Percentiles rank a stretch among this genome's conserved stretches.
Conservation (phyloP, 495 filamentous ascomycete species). For the Aspergillus conjunctus region DNA sequence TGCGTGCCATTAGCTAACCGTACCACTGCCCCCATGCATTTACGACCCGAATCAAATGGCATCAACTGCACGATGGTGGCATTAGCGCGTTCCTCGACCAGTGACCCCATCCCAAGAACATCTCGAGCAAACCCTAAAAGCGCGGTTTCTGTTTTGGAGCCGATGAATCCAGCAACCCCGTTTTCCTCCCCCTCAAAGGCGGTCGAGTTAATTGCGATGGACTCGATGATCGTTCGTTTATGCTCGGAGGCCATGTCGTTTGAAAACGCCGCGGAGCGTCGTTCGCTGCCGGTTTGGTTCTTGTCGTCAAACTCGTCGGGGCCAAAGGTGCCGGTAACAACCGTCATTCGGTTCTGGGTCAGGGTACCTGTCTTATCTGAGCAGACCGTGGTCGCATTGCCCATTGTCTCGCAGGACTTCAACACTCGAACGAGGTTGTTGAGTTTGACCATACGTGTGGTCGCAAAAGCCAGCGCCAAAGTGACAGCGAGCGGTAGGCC, state of each 20-base stretch:
- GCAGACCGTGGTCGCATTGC: conserved; percentile 87
- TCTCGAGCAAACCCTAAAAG: conserved; percentile 68
- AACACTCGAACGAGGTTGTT: conserved; percentile 65
- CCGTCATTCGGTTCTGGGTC: conserved; percentile 81
- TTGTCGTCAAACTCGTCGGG: conserved; percentile 20
- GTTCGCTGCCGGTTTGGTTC: conserved; percentile 17
- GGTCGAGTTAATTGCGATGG: conserved; percentile 74
- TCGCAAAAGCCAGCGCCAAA: conserved; percentile 55
- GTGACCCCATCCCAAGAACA: conserved; percentile 64
- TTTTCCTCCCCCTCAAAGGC: conserved; percentile 73
- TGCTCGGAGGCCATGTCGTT: conserved; percentile 21
- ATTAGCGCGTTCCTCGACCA: conserved; percentile 64
- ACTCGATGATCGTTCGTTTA: conserved; percentile 54
- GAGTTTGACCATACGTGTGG: conserved; percentile 61
- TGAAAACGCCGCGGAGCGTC: conserved; percentile 9
- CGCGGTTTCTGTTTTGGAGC: conserved; percentile 79
- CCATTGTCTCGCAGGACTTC: conserved; percentile 75
- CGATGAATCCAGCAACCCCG: conserved; percentile 61
- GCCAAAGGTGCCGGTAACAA: conserved; percentile 69
- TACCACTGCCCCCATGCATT: conserved; percentile 73
- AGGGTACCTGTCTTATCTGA: conserved; percentile 82
- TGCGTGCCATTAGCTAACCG: conserved; percentile 56
- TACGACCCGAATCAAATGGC: conserved; percentile 74
- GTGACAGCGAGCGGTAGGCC: conserved; percentile 66
- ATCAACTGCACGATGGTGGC: conserved; percentile 66